Evolutionary conservation across 495 filamentous ascomycete genomes (phyloP), one percentile per base, ranked within the genome.

Genomic region (Penicillium odoratum): DNA sequence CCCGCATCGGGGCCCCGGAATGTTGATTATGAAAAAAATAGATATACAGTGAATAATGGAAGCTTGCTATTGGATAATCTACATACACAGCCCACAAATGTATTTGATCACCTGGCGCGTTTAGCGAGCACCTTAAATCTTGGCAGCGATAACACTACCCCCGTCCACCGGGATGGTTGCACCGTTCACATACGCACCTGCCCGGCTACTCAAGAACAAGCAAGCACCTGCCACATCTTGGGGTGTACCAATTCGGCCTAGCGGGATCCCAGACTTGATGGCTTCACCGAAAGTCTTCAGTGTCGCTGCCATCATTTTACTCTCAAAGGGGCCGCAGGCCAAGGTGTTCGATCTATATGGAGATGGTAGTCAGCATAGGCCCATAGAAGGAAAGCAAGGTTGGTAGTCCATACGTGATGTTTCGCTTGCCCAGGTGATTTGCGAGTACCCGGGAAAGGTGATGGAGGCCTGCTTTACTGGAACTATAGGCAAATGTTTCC

Each of bases 221-320:
- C 88, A 91, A 33, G 88, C 78, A 7, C 90, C 90, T 4, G 88
- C 90, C 5, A 91, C 85, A 66, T 94, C 90, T 61, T 84, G 69
- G 0, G 88, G 83, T 26, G 73, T 79, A 7, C 90, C 90, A 53
- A 92, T 89, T 25, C 90, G 77, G 5, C 83, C 82, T 57, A 91
- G 66, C n/a, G 90, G 90, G 55, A 88, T 84, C 11, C 78, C 81
- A 0, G 60, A 70, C 69, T 83, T 80, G 63, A 94, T 89, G 29
- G 69, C 66, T 11, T 90, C 86, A 43, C 81, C 80, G 57, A 83
- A 82, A 6, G 74, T 66, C 57, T 84, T 72, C 52, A 92, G 69
- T 42, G 88, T 90, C 42, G 81, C 84, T 10, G 83, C 83, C 89
- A 91, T 92, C 89, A 92, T 93, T 74, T 90, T 91, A 57, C 84